These are phyloP conservation scores for Calamus simplicifolius DNA, from an alignment of 176 grass and related monocot genomes.

Conservation along the genomic window DNA sequence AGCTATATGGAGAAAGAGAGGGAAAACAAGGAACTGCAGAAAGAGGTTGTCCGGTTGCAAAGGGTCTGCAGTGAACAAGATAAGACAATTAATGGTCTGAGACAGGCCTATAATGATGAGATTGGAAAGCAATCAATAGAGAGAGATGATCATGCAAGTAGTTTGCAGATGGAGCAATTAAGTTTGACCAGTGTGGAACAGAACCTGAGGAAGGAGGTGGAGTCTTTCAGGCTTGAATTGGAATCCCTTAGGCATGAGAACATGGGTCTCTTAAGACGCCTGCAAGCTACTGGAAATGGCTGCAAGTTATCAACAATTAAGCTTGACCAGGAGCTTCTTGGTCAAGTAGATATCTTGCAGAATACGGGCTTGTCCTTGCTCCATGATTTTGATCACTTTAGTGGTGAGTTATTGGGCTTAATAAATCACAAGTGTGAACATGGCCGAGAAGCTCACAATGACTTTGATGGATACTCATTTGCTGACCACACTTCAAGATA, in stretches of 20 bases:
- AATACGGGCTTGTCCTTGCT: too few relatives aligned
- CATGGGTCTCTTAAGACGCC: constrained; percentile 43
- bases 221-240: constrained; percentile 46
- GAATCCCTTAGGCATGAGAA: constrained; percentile 77
- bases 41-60: too few relatives aligned
- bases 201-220: constrained; percentile 65
- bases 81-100: constrained; percentile 62
- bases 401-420: too few relatives aligned
- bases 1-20: too few relatives aligned
- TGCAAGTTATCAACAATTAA: constrained; percentile 28
- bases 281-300: constrained; percentile 43
- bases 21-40: too few relatives aligned
- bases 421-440: too few relatives aligned
- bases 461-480: too few relatives aligned
- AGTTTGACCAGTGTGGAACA: constrained; percentile 75
- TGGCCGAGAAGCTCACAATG: too few relatives aligned
- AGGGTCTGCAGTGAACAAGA: constrained; percentile 75
- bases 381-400: too few relatives aligned
- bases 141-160: constrained; percentile 27
- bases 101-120: constrained; percentile 38
- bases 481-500: too few relatives aligned
- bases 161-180: constrained; percentile 53
- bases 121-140: constrained; percentile 31
- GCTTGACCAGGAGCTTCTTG: constrained; percentile 50
- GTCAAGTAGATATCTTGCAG: constrained; percentile 41